These are phyloP conservation scores for Stachybotrys echinatus DNA, from an alignment of 2,329 filamentous ascomycete species.

Conservation along the genomic window DNA sequence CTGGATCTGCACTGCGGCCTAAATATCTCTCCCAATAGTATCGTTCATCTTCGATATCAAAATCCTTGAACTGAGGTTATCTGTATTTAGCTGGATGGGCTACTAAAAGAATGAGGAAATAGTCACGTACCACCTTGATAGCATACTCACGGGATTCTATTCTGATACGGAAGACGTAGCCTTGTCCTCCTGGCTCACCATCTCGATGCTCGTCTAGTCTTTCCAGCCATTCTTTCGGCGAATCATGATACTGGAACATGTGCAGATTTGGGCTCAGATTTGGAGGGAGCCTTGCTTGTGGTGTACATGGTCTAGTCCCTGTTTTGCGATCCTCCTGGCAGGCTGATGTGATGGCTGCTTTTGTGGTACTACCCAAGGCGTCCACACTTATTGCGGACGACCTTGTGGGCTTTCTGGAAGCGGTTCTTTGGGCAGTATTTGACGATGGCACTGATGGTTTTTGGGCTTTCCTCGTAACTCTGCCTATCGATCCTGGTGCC, in stretches of 20 bases:
- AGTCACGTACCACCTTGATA: background rate
- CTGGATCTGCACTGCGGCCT: background rate
- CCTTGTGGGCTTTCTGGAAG: too few species aligned
- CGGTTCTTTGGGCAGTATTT: too few species aligned
- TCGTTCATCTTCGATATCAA: background rate
- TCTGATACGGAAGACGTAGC: slow-evolving; percentile 1
- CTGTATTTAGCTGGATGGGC: background rate
- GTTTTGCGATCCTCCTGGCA: too few species aligned
- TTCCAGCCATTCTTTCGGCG: background rate
- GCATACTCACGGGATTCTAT: background rate
- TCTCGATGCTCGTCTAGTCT: background rate
- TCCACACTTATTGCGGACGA: too few species aligned
- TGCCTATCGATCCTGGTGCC: too few species aligned
- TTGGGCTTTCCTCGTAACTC: too few species aligned
- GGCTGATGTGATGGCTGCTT: too few species aligned
- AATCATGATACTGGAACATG: background rate
- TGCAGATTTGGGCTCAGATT: background rate
- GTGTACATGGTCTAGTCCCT: too few species aligned
- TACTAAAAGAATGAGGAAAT: background rate
- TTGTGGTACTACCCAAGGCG: too few species aligned
- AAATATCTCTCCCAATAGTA: background rate
- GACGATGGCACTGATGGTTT: too few species aligned
- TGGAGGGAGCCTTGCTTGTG: background rate
- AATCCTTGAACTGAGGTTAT: slow-evolving; percentile 1
- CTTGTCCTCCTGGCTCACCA: background rate